Evolutionary conservation across 805 yeast species (phyloP), one percentile per base, ranked within the genome.

Genomic region (Cyberlindnera euphorbiae): DNA sequence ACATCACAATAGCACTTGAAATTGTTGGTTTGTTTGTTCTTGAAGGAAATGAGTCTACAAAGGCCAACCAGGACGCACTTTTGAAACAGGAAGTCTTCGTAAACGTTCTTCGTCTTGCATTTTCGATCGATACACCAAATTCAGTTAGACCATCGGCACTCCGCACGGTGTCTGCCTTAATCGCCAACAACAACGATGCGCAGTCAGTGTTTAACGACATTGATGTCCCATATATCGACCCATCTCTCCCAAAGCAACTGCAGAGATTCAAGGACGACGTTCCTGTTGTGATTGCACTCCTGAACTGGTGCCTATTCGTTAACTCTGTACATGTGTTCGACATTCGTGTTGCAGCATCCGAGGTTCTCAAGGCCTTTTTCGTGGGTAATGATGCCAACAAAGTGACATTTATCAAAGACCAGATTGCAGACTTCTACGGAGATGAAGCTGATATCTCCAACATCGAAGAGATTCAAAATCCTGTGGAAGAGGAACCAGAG

Each of bases 191-290:
- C 55, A 59, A 67, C 3, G 73, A 66, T 2, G 71, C 83, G 23
- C 98, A 93, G 58, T 62, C 64, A 11, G 76, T 76, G 39, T 82
- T 90, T 49, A 69, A 87, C 2, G 78, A 77, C 36, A 79, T 90
- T 11, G 97, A 93, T 58, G 96, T 93, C 7, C 98, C 98, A 0
- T 86, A 81, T 53, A 67, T 89, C 37, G 97, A 87, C 52, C 87
- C 96, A 9, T 66, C 80, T 5, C 51, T 75, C 35, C 77, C 79
- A 0, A 28, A 48, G 6, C 61, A 55, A 26, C 28, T 49, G 12
- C 52, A 45, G 32, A 40, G 46, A 5, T 59, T 49, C 33, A 64
- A 55, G 5, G 50, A 45, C 18, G 42, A 73, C 1, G 60, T 86
- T 3, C 90, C 97, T 0, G 94, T 85, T 0, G 67, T 82, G 0